Evolutionary conservation across 768 basidiomycete species (phyloP), one percentile per base, ranked within the genome.

Genomic region (Mrakia gelida): DNA sequence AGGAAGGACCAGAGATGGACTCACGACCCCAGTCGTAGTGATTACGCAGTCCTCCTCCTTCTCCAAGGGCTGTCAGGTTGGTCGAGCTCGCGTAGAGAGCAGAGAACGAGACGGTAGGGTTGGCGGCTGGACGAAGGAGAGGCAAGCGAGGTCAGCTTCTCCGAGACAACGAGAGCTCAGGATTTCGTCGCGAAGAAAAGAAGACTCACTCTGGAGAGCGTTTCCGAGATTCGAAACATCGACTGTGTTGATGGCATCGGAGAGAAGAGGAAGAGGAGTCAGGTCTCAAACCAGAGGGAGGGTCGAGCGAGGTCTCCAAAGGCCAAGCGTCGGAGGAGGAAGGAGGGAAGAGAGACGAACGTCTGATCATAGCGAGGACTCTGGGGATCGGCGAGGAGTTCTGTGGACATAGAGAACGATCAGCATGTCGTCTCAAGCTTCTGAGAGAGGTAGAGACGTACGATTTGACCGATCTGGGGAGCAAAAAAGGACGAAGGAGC

Each of bases 371-470:
- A 9, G 26, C 62, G 18, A 77, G 70, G 18, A 63, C 59, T 32
- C 76, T 18, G 32, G 76, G 76, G 59, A 77, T 63, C 16, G 76
- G n/a, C 32, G 71, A 45, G 45, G 76, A 7, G 71, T 77, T 77
- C 67, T 70, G 30, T 34, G 8, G 34, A 5, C 11, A 18, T 15
- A 41, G 65, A 41, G 13, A 7, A 3, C 34, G 5, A 38, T 30
- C 65, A 34, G 34, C n/a, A 2, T 26, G 10, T n/a, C 13, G 67
- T n/a, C 15, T 70, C 38, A 45, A 13, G 5, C 11, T 45, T 23
- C 34, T 3, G 10, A 23, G 18, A 38, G 7, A 38, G 38, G 38
- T 7, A 23, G 38, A n/a, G 26, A 41, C 67, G 9, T 43, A 70
- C 67, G 71, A 71, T 41, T 59, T 77, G 76, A 30, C 76, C 76